A percentile compares a stretch with the other conserved stretches of the same genome.
Evolutionary conservation across 2,329 filamentous ascomycete species (phyloP).

Genomic region (Onygenales sp.): DNA sequence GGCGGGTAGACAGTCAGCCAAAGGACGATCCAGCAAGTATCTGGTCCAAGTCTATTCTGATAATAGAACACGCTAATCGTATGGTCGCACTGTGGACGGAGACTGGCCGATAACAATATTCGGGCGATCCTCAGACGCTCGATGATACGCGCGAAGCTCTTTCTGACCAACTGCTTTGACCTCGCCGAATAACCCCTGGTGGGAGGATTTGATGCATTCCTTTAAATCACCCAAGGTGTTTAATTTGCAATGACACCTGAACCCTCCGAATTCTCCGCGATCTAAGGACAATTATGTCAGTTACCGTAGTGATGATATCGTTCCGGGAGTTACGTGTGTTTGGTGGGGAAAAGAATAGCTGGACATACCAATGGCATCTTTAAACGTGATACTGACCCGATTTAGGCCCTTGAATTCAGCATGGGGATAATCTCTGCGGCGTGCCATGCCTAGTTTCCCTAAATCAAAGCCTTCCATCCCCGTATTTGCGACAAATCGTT

Average conservation of each 20-base stretch:
- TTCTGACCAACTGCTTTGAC: not conserved
- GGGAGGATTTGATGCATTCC: not conserved
- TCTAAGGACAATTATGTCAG: not conserved
- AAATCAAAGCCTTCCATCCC: not conserved
- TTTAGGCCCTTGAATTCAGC: not conserved
- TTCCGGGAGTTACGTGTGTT: not conserved
- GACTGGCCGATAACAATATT: slow-evolving; percentile 2
- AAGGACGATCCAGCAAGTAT: too few relatives aligned
- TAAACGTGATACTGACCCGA: slow-evolving; percentile 1
- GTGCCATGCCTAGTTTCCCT: not conserved
- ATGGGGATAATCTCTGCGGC: not conserved
- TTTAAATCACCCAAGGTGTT: not conserved
- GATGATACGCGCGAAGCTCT: slow-evolving; percentile 1
- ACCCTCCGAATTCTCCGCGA: not conserved
- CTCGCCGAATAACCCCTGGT: slow-evolving; percentile 1
- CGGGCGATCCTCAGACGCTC: not conserved
- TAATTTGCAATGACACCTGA: not conserved
- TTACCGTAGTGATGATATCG: not conserved
- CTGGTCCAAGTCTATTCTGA: too few relatives aligned
- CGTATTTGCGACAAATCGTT: not conserved
- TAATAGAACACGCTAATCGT: not conserved
- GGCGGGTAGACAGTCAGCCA: too few relatives aligned
- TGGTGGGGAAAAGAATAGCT: not conserved
- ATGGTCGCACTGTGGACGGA: not conserved
- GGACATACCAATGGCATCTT: not conserved